Conservation (phyloP, 768 basidiomycete species). For the Piloderma croceum region DNA sequence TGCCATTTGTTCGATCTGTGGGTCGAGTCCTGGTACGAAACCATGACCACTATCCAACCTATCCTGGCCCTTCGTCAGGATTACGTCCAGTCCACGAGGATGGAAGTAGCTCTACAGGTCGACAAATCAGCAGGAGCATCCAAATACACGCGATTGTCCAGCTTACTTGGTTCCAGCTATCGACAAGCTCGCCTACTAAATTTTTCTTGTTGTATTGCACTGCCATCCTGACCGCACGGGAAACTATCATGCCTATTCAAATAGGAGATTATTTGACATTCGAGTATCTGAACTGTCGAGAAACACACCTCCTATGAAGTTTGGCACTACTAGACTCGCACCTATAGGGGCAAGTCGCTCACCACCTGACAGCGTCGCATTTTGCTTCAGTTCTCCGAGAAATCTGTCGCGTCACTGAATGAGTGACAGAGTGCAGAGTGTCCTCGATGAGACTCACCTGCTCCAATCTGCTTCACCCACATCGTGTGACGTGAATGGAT, state of each 20-base stretch:
- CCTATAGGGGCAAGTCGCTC: constrained; percentile 28
- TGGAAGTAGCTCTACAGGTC: constrained; percentile 44
- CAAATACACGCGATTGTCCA: not conserved
- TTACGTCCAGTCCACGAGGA: constrained; percentile 38
- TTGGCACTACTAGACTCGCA: constrained; percentile 20
- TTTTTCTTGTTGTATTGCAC: constrained; percentile 34
- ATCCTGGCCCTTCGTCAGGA: constrained; percentile 32
- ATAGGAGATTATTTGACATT: constrained; percentile 12
- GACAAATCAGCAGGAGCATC: not conserved
- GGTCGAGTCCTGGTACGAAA: too few relatives aligned
- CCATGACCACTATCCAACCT: too few relatives aligned
- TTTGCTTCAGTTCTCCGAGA: constrained; percentile 30
- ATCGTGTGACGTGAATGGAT: constrained; percentile 50
- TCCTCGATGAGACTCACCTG: constrained; percentile 21
- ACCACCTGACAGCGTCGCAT: constrained; percentile 27
- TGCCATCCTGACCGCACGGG: constrained; percentile 29
- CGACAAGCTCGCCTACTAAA: constrained; percentile 37
- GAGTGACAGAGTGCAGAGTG: not conserved
- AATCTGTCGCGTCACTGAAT: constrained; percentile 35
- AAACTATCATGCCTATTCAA: too few relatives aligned
- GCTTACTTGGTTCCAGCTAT: constrained; percentile 48
- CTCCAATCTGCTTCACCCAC: constrained; percentile 47
- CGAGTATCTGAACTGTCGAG: constrained; percentile 20
- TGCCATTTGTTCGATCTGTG: too few relatives aligned
- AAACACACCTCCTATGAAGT: constrained; percentile 24